phyloP scores from a whole-genome alignment of 2,329 filamentous ascomycete species.

The Nothopassalora personata region DNA sequence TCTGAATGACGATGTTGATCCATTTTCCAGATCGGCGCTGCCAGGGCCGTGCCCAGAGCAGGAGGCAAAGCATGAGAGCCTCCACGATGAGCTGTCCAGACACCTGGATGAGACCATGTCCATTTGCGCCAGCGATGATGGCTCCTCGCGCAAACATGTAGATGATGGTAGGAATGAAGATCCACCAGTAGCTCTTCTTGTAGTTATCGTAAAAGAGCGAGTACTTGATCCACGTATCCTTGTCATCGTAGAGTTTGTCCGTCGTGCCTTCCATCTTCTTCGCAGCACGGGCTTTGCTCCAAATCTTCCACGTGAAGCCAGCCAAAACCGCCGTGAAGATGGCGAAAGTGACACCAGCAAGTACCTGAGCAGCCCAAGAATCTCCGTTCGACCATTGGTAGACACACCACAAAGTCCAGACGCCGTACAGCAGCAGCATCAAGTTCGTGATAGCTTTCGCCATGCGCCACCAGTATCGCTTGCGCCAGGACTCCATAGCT shows the following conservation, averaged over 20 bases:
- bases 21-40: slow-evolving; percentile 81
- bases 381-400: slow-evolving; percentile 93
- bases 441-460: slow-evolving; percentile 83
- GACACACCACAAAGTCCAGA: slow-evolving; percentile 93
- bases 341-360: slow-evolving; percentile 74
- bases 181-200: slow-evolving; percentile 93
- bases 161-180: slow-evolving; percentile 81
- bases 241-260: slow-evolving; percentile 74
- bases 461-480: slow-evolving; percentile 93
- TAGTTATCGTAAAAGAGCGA: slow-evolving; percentile 96
- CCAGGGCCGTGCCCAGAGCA: slow-evolving; percentile 82
- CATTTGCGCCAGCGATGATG: slow-evolving; percentile 77
- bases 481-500: slow-evolving; percentile 74
- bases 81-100: slow-evolving; percentile 77
- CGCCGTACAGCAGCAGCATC: slow-evolving; percentile 84
- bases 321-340: slow-evolving; percentile 75
- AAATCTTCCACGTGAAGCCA: slow-evolving; percentile 83
- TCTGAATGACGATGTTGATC: slow-evolving; percentile 88
- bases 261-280: slow-evolving; percentile 71
- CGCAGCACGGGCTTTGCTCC: slow-evolving; percentile 65
- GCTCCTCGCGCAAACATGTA: slow-evolving; percentile 89
- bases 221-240: slow-evolving; percentile 89
- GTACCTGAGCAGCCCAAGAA: slow-evolving; percentile 82
- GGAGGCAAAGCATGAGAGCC: slow-evolving; percentile 66
- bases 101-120: slow-evolving; percentile 76